Evolutionary conservation across 306 rosid genomes (phyloP), one percentile per base, ranked within the genome.

Genomic region (Morella rubra): DNA sequence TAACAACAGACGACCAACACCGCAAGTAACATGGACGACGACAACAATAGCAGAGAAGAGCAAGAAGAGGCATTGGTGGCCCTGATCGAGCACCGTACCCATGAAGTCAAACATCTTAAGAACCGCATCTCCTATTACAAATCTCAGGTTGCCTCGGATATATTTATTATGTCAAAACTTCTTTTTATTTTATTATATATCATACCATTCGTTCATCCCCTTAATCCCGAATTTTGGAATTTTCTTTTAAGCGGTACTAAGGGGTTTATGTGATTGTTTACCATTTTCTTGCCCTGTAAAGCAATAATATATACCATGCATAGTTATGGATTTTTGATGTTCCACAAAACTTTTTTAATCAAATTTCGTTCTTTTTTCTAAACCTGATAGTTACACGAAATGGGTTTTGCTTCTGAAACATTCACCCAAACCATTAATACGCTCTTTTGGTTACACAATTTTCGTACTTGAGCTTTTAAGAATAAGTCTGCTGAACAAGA

Each of bases 21-120:
- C 49, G 49, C 55, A 40, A 80, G 64, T 41, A 52, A 37, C 66
- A 85, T 83, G 89, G 85, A 76, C 4, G 51, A 50, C 9, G 62
- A 80, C 75, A 42, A 68, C 52, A 73, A 49, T 1, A 82, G 79
- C 73, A 86, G 69, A 15, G 83, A 87, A 80, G 97, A 90, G 73
- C 96, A 88, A 47, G 99, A 92, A 20, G 97, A 92, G 84, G 90
- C 93, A 49, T 84, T 95, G 74, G 92, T 92, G 5, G 93, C 97
- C 72, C 75, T 95, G 14, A 89, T 92, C 84, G 96, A 95, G 71
- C 97, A 92, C 76, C 97, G 97, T 5, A 81, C 92, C 59, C 74
- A 44, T 55, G 99, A 90, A 89, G 96, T 95, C 50, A 73, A 82
- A 47, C 81, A 87, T 79, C 83, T 89, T 58, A 89, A 84, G 53